Evolutionary conservation across 208 protist genomes (phyloP), one percentile per base, ranked within the genome.

Genomic region (Wallacemonas sp.): DNA sequence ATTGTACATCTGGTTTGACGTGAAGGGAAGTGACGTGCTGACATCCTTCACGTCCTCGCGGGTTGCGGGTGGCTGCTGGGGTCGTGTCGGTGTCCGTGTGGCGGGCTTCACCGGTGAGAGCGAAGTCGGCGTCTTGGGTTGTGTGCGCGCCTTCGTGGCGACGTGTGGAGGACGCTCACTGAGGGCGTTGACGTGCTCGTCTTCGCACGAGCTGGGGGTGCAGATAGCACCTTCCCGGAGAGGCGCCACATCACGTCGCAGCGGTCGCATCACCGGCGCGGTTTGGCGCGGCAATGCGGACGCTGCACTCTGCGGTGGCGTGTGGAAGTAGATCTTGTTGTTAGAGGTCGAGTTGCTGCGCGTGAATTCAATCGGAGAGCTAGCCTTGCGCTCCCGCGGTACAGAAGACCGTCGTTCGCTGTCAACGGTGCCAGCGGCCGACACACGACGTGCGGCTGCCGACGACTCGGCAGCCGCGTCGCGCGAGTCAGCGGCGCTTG

Each of bases 211-310:
- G 10, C 33, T 46, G 1, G 61, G 46, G 45, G 61, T 46, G 46
- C 61, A 66, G 5, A 66, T 24, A 4, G 46, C 33, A 39, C 61
- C 61, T 0, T 66, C 27, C 33, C 33, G 33, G 24, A 66, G 61
- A 9, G 45, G 27, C 26, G 36, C 37, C n/a, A 58, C n/a, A 34
- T 66, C 61, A 38, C 37, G 32, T 30, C 50, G 50, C 50, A 38
- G 32, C 10, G 15, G n/a, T n/a, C n/a, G n/a, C n/a, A n/a, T n/a
- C n/a, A n/a, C n/a, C n/a, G n/a, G n/a, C n/a, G n/a, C n/a, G n/a
- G n/a, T n/a, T n/a, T n/a, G n/a, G n/a, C n/a, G n/a, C n/a, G n/a
- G n/a, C n/a, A n/a, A n/a, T n/a, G n/a, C n/a, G n/a, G n/a, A n/a
- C n/a, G n/a, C 21, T 26, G 21, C 46, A n/a, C 12, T n/a, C 4